These are phyloP conservation scores for Citrus mangshanensis DNA, from an alignment of 345 rosid species.

Conservation along the genomic window DNA sequence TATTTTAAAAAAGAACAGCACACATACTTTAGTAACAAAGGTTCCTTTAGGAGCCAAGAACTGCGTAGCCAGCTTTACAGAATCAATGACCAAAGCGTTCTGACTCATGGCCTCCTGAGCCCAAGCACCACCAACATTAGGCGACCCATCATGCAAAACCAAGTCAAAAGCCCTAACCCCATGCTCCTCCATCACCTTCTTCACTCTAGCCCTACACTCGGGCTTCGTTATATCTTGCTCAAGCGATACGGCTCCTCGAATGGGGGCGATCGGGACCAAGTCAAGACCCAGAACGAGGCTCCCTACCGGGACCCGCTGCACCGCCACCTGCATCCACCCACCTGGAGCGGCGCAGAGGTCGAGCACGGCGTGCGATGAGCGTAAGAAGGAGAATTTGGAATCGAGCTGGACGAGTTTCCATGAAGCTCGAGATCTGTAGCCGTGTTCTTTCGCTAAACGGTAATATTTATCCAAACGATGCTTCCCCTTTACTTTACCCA, in stretches of 20 bases:
- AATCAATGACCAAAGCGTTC: constrained; percentile 87
- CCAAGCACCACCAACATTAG: constrained; percentile 97
- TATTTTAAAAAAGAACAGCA: neutral
- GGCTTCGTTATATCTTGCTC: constrained; percentile 81
- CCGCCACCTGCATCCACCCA: constrained; percentile 97
- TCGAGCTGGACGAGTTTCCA: constrained; percentile 90
- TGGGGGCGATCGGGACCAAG: constrained; percentile 60
- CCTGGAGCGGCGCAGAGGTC: constrained; percentile 99
- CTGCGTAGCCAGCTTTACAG: constrained; percentile 77
- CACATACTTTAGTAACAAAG: constrained; percentile 69
- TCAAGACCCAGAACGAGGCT: constrained; percentile 90
- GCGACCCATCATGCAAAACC: constrained; percentile 91
- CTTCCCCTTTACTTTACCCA: constrained; percentile 83
- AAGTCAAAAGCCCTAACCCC: constrained; percentile 66
- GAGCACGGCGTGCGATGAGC: constrained; percentile 66
- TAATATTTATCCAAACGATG: constrained; percentile 83
- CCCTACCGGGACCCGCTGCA: constrained; percentile 83
- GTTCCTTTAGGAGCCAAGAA: constrained; percentile 73
- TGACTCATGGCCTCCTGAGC: constrained; percentile 83
- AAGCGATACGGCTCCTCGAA: constrained; percentile 65
- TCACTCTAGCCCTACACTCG: constrained; percentile 69
- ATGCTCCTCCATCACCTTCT: constrained; percentile 61
- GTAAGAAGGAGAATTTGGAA: constrained; percentile 60
- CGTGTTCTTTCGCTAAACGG: constrained; percentile 82
- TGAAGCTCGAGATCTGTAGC: constrained; percentile 91